Percentiles rank a stretch among this genome's conserved stretches.
Evolutionary conservation across 306 rosid genomes (phyloP).

Genomic region (Medicago ruthenica): DNA sequence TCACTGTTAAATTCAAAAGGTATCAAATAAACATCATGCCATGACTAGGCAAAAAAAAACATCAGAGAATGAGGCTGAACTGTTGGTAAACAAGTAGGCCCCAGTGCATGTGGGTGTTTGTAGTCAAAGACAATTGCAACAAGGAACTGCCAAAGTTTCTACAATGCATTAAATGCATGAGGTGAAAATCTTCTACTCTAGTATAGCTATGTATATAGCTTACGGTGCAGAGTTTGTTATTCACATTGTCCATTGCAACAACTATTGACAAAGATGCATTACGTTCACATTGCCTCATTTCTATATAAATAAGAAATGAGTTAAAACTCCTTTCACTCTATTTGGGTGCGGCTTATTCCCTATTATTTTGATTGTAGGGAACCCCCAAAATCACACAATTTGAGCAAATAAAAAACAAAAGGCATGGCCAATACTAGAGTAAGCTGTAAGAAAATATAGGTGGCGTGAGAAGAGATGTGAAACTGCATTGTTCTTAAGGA

Average conservation of each 20-base stretch:
- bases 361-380: neutral
- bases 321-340: constrained; percentile 18
- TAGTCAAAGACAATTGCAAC: too few relatives aligned
- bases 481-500: neutral
- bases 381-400: constrained; percentile 15
- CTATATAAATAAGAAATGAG: neutral
- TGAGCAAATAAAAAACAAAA: constrained; percentile 15
- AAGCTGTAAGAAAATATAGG: neutral
- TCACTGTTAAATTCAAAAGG: constrained; percentile 62
- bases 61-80: constrained; percentile 27
- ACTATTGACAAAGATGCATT: too few relatives aligned
- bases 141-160: too few relatives aligned
- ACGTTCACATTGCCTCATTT: too few relatives aligned
- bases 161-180: too few relatives aligned
- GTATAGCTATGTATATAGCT: too few relatives aligned
- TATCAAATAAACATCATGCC: constrained; percentile 34
- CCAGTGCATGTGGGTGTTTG: too few relatives aligned
- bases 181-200: too few relatives aligned
- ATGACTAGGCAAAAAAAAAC: constrained; percentile 1
- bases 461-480: neutral
- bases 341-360: constrained; percentile 19
- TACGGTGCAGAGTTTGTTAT: too few relatives aligned
- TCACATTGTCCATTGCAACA: too few relatives aligned
- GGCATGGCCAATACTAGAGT: constrained; percentile 10
- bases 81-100: too few relatives aligned